Evolutionary conservation across 2,329 filamentous ascomycete genomes (phyloP), one percentile per base, ranked within the genome.

Genomic region (Neonectria sp.): DNA sequence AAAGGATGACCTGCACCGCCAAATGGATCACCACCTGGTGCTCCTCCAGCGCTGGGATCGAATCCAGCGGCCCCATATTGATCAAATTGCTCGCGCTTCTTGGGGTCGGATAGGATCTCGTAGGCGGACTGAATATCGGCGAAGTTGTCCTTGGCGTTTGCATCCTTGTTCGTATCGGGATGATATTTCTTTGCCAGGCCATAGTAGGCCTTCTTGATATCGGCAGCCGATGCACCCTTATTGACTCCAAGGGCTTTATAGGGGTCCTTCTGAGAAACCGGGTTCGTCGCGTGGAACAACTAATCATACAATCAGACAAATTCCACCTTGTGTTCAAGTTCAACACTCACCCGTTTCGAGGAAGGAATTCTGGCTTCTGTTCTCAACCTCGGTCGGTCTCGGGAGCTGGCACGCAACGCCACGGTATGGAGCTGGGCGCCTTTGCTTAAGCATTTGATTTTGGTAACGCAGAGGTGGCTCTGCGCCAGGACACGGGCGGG

Each of bases 141-240:
- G 77, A 99, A 99, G 76, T 93, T 95, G 76, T 98, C 96, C 80
- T 98, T 98, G 40, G 96, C 95, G n/a, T 86, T 88, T 3, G 93
- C 81, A 74, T 98, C 96, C 81, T 98, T 98, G 86, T 98, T 99
- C 40, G 96, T 98, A 80, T 99, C 96, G 9, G 96, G 96, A 77
- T 99, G 96, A 79, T 90, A 99, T 79, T 98, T 99, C 83, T 99
- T 99, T 24, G 96, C 96, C 66, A 98, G 86, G 57, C 95, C 94
- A 79, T 99, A 99, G 85, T 99, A 99, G 3, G 96, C 95, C 81
- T 98, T 98, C 81, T 99, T 99, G 80, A 99, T 98, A 40, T 98
- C 95, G 67, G 90, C 86, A 3, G 94, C 85, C 1, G 93, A 91
- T n/a, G 96, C 94, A 69, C 83, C 88, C 80, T 95, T 97, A 76